phyloP scores from a whole-genome alignment of 345 rosid genomes.

The Pelargonium nanum region DNA sequence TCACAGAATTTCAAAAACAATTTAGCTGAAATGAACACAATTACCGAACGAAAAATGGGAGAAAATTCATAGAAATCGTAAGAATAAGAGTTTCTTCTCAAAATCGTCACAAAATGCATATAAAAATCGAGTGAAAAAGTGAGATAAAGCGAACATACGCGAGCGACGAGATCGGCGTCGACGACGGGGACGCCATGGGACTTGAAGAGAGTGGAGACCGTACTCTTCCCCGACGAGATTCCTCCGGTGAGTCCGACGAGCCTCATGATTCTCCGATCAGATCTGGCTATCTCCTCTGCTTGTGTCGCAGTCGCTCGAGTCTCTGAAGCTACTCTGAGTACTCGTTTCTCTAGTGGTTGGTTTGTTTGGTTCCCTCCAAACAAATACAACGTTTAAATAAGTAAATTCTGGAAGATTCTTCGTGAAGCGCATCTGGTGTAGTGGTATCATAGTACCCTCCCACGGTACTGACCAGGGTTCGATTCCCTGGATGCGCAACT shows the following conservation, averaged over 20 bases:
- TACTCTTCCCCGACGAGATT: conserved; percentile 86
- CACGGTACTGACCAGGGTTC: conserved; percentile 96
- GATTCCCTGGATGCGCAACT: conserved; percentile 96
- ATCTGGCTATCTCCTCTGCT: neutral
- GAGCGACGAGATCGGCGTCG: conserved; percentile 75
- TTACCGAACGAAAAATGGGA: neutral
- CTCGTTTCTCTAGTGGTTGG: too few species aligned
- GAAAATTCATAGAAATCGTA: neutral
- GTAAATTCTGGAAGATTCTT: too few species aligned
- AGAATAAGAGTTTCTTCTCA: too few species aligned
- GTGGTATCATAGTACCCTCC: conserved; percentile 99
- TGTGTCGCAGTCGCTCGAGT: neutral
- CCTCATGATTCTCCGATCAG: conserved; percentile 39
- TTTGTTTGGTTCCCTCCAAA: too few species aligned
- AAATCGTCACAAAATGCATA: neutral
- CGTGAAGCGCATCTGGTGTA: conserved; percentile 87
- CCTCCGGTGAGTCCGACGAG: conserved; percentile 82
- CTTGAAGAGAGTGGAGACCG: conserved; percentile 71
- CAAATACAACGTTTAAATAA: too few species aligned
- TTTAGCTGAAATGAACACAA: too few species aligned
- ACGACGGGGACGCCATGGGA: conserved; percentile 60
- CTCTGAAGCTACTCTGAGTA: too few species aligned
- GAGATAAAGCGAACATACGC: conserved; percentile 26
- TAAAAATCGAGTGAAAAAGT: neutral
- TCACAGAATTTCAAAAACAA: too few species aligned